Evolutionary conservation across 768 basidiomycete genomes (phyloP).

Genomic region (Boletus sp.): DNA sequence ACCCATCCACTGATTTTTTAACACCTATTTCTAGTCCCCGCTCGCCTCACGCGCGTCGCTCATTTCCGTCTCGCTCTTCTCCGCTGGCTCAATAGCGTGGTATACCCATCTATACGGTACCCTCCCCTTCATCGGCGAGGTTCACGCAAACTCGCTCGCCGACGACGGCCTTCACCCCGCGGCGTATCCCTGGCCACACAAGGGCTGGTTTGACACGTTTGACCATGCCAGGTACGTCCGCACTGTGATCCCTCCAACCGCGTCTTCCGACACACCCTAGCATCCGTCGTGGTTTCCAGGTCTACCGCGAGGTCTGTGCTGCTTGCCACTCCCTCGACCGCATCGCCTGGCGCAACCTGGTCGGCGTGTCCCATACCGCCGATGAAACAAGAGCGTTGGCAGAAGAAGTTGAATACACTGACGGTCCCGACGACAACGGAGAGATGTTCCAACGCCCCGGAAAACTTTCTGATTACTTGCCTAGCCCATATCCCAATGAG

Average conservation of each 20-base stretch:
- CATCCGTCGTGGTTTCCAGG: constrained; percentile 93
- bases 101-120: constrained; percentile 93
- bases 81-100: constrained; percentile 91
- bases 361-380: constrained; percentile 94
- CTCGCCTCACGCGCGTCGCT: constrained; percentile 70
- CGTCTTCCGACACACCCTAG: constrained; percentile 38
- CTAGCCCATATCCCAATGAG: constrained; percentile 92
- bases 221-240: constrained; percentile 87
- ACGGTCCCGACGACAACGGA: constrained; percentile 91
- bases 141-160: constrained; percentile 85
- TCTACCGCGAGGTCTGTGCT: constrained; percentile 98
- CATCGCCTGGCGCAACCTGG: constrained; percentile 99
- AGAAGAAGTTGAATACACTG: constrained; percentile 94
- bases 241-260: constrained; percentile 8
- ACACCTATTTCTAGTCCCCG: constrained; percentile 44
- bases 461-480: constrained; percentile 97
- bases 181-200: constrained; percentile 87
- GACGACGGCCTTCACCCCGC: constrained; percentile 94
- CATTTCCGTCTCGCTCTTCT: constrained; percentile 68
- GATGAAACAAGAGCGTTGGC: constrained; percentile 89
- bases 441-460: constrained; percentile 99
- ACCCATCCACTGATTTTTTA: neutral
- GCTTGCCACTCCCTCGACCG: constrained; percentile 99
- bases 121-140: constrained; percentile 87
- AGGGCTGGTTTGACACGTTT: constrained; percentile 83